A percentile compares a stretch with the other conserved stretches of the same genome.
Evolutionary conservation across 2,329 filamentous ascomycete species (phyloP).

Genomic region (Fusarium siculi): DNA sequence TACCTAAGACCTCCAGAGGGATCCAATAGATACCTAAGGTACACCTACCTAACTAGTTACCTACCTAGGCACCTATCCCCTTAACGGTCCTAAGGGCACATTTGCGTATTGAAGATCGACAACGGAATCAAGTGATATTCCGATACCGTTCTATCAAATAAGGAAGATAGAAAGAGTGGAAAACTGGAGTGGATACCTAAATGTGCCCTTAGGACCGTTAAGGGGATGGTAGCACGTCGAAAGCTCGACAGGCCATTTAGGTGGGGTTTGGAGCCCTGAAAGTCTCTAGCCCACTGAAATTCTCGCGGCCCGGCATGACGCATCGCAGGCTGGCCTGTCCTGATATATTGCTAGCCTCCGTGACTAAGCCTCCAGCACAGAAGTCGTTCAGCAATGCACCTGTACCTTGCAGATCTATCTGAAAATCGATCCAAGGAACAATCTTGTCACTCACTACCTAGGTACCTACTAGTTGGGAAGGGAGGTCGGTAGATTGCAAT

Average conservation of each 20-base stretch:
- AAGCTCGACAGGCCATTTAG: conserved; percentile 18
- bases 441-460: not conserved
- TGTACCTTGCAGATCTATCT: conserved; percentile 15
- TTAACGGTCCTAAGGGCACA: too few species aligned
- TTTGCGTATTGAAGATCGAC: too few species aligned
- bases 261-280: conserved; percentile 40
- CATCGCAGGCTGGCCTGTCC: conserved; percentile 1
- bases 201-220: too few species aligned
- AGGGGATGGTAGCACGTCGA: not conserved
- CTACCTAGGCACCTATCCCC: not conserved
- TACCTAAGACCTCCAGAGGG: conserved; percentile 14
- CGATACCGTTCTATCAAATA: too few species aligned
- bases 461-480: not conserved
- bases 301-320: conserved; percentile 15
- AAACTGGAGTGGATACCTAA: too few species aligned
- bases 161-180: too few species aligned
- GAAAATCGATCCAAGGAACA: not conserved
- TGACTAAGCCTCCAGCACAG: not conserved
- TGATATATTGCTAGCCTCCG: not conserved
- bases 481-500: not conserved
- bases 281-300: conserved; percentile 3
- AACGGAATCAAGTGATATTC: too few species aligned
- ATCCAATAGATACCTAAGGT: not conserved
- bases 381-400: conserved; percentile 12
- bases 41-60: not conserved